Base-by-base conservation (phyloP, 257 asterid species). In the Petrea volubilis region DNA sequence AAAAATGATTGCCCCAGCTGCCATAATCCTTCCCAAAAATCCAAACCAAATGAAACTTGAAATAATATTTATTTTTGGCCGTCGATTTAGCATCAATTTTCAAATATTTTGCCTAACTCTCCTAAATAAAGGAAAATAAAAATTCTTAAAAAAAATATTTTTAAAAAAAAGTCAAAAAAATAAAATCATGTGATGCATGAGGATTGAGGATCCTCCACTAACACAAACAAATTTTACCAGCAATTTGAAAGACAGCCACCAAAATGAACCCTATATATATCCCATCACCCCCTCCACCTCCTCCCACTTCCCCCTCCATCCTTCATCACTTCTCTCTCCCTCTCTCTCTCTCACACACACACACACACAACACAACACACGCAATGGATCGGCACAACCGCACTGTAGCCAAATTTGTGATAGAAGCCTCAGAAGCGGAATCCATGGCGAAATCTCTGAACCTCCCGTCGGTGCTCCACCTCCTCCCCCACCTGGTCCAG, bases 401-500 rank as follows among this genome's bases (percentile, higher is more conserved):
- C n/a, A 28, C 44, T 67, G 49, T 27, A 49, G 69, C 85, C 60
- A 81, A 84, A 74, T 93, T 93, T 55, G 93, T 88, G 23, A 68
- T 88, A 18, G 83, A 86, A 67, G 80, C 97, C 7, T 34, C 84
- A 1, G 93, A 78, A 46, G 96, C 92, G 2, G 91, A 85, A 77
- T 85, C 88, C 31, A 77, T 87, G 83, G 81, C 89, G 46, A 34
- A 80, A 74, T 74, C 88, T n/a, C 61, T 80, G 5, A 86, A 83
- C 71, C 95, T 88, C 34, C 82, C 91, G 2, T 88, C 98, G 33
- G 83, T 79, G 13, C 86, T 24, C 73, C 85, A 90, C 80, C 96
- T 93, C 81, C 96, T 93, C 61, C 92, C 96, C 41, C 78, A 80
- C 75, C 83, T 93, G 2, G 91, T 93, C 24, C 72, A 69, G 40